phyloP scores from a whole-genome alignment of 306 rosid genomes.

The Castanea crenata region DNA sequence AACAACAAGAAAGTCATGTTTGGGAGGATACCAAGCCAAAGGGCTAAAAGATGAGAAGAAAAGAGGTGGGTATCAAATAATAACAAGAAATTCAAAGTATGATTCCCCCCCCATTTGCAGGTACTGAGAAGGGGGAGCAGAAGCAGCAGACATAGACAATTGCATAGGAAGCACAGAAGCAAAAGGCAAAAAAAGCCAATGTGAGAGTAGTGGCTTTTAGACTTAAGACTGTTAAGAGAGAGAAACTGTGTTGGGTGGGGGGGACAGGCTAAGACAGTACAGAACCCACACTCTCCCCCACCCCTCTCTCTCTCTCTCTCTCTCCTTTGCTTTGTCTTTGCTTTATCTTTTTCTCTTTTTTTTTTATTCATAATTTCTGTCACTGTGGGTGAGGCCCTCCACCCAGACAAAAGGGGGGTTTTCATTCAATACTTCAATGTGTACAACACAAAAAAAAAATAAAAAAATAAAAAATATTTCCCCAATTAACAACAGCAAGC shows the following conservation, averaged over 20 bases:
- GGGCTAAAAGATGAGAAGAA: conserved; percentile 20
- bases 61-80: conserved; percentile 50
- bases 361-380: conserved; percentile 41
- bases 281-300: conserved; percentile 74
- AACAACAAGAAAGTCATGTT: conserved; percentile 43
- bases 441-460: neutral
- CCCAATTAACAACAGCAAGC: neutral
- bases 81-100: conserved; percentile 78
- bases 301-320: conserved; percentile 47
- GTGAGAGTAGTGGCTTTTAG: conserved; percentile 56
- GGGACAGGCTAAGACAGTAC: conserved; percentile 80
- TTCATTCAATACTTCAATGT: conserved; percentile 26
- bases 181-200: conserved; percentile 77
- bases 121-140: conserved; percentile 78
- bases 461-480: neutral
- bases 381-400: conserved; percentile 65
- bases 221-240: conserved; percentile 35
- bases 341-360: conserved; percentile 45
- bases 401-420: conserved; percentile 54
- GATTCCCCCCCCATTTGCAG: conserved; percentile 86
- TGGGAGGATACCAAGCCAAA: conserved; percentile 27
- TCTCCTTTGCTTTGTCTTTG: conserved; percentile 49
- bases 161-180: conserved; percentile 74
- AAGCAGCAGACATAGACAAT: conserved; percentile 66
- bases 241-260: conserved; percentile 76